Evolutionary conservation across 2,329 filamentous ascomycete genomes (phyloP).

Genomic region (Stachybotrys elegans): DNA sequence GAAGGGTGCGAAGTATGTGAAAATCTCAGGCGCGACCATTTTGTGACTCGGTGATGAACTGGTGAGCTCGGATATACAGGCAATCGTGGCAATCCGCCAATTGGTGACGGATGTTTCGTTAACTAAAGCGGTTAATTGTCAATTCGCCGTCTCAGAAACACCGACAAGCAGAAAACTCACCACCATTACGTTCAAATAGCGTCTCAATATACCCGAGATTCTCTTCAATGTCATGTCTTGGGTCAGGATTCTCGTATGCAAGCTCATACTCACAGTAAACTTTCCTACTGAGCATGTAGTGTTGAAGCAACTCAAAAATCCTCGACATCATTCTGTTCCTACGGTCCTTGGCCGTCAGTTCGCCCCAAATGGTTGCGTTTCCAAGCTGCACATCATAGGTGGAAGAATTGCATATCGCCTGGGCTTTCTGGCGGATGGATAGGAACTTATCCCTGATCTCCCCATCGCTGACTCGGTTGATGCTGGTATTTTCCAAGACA

Average conservation of each 20-base stretch:
- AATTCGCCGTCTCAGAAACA: not conserved
- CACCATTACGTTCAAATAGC: not conserved
- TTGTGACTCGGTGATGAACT: not conserved
- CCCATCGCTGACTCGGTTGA: not conserved
- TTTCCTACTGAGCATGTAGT: not conserved
- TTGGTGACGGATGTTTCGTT: not conserved
- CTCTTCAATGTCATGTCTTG: not conserved
- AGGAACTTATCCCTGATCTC: conserved; percentile 1
- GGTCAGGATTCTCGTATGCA: not conserved
- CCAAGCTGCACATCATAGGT: not conserved
- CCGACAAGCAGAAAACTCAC: not conserved
- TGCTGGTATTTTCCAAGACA: not conserved
- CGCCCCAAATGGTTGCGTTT: not conserved
- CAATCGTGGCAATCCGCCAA: conserved; percentile 1
- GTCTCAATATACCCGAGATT: not conserved
- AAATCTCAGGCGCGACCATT: not conserved
- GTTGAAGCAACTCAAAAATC: not conserved
- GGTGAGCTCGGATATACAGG: not conserved
- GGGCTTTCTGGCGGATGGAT: conserved; percentile 1
- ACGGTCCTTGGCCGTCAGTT: not conserved
- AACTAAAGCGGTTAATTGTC: not conserved
- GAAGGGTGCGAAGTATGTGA: not conserved
- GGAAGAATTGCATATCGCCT: not conserved
- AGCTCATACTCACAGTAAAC: not conserved
- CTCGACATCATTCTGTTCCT: not conserved